Conservation (phyloP, 768 basidiomycete genomes). For the Zangia roseola region DNA sequence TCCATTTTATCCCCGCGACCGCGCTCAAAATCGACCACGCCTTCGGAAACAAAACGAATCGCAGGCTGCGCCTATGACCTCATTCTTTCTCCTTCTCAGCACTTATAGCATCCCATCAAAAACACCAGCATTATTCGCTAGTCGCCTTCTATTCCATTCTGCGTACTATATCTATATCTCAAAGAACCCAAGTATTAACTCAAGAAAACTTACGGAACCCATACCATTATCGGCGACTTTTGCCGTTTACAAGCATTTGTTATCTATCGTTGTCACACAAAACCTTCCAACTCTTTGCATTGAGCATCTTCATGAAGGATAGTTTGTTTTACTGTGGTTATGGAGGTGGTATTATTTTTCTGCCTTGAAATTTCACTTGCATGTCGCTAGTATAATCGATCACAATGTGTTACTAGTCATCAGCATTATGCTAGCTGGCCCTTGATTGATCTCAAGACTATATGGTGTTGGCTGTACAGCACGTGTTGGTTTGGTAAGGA, state of each 20-base stretch:
- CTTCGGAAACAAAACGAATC: slow-evolving; percentile 16
- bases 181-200: slow-evolving; percentile 29
- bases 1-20: slow-evolving; percentile 1
- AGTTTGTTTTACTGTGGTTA: slow-evolving; percentile 20
- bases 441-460: too few species aligned
- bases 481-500: neutral
- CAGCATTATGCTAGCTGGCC: too few species aligned
- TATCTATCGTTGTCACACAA: slow-evolving; percentile 33
- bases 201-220: slow-evolving; percentile 34
- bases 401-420: slow-evolving; percentile 15
- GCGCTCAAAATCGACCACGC: slow-evolving; percentile 13
- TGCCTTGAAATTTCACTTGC: slow-evolving; percentile 6
- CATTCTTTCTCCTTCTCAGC: slow-evolving; percentile 10
- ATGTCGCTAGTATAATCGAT: slow-evolving; percentile 16
- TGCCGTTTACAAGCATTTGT: slow-evolving; percentile 33
- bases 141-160: slow-evolving; percentile 29
- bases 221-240: slow-evolving; percentile 29
- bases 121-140: slow-evolving; percentile 25
- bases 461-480: too few species aligned
- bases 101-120: slow-evolving; percentile 26
- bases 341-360: slow-evolving; percentile 10
- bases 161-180: slow-evolving; percentile 39
- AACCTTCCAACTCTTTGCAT: slow-evolving; percentile 24
- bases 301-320: slow-evolving; percentile 27
- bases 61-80: slow-evolving; percentile 26